These are phyloP conservation scores for Aspergillus sergii DNA, from an alignment of 2,329 filamentous ascomycete genomes.

Conservation along the genomic window DNA sequence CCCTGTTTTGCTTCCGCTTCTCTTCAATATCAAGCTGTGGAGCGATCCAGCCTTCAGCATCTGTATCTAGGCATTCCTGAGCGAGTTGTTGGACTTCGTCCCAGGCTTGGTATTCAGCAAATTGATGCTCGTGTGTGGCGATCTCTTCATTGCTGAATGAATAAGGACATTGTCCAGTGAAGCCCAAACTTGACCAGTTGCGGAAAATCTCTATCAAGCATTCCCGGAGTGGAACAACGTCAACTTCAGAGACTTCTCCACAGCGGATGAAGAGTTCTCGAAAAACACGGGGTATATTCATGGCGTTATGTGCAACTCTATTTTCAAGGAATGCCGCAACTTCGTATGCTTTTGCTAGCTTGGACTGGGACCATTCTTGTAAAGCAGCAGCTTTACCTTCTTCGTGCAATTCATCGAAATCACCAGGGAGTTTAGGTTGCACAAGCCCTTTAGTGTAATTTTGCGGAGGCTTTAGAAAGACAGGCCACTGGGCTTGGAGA, in stretches of 20 bases:
- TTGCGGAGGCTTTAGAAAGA: constrained; percentile 27
- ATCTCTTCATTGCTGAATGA: constrained; percentile 32
- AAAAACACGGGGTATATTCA: constrained; percentile 31
- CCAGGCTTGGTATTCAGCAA: constrained; percentile 33
- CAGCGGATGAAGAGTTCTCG: constrained; percentile 36
- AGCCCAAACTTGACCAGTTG: constrained; percentile 29
- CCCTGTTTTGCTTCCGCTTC: constrained; percentile 27
- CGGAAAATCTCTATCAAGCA: constrained; percentile 37
- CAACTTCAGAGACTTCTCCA: constrained; percentile 31
- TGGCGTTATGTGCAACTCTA: constrained; percentile 24
- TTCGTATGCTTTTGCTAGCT: constrained; percentile 35
- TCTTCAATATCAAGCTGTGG: constrained; percentile 33
- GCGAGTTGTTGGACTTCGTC: constrained; percentile 30
- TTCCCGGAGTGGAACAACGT: constrained; percentile 34
- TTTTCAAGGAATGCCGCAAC: constrained; percentile 25
- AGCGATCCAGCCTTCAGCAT: constrained; percentile 40
- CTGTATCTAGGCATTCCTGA: constrained; percentile 31
- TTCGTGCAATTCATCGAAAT: constrained; percentile 32
- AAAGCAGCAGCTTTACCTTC: constrained; percentile 19
- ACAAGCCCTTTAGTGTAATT: constrained; percentile 23
- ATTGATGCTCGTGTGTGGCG: constrained; percentile 29
- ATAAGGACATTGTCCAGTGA: constrained; percentile 31
- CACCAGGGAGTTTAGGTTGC: constrained; percentile 28
- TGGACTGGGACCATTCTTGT: constrained; percentile 21
- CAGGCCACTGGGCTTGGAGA: constrained; percentile 31